Percentiles rank a stretch among this genome's conserved stretches.
phyloP scores from a whole-genome alignment of 2,329 filamentous ascomycete species.

The Colletotrichum coccodes region DNA sequence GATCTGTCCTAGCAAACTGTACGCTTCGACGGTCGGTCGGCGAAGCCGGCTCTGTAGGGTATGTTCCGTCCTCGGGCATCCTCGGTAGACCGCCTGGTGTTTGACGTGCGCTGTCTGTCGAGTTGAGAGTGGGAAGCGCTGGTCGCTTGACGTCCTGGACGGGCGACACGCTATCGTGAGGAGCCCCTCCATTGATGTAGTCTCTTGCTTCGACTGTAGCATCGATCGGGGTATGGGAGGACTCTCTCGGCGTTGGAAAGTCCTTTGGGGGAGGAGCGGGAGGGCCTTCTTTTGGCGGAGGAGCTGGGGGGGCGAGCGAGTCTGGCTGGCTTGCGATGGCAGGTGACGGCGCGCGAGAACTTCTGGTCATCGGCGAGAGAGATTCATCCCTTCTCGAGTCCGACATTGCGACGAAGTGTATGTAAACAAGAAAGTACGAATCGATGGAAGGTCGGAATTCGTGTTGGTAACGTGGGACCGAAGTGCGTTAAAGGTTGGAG shows the following conservation, averaged over 20 bases:
- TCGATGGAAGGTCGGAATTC: not conserved
- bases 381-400: slow-evolving; percentile 36
- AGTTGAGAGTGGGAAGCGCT: slow-evolving; percentile 26
- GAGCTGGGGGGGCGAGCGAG: slow-evolving; percentile 19
- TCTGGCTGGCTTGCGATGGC: slow-evolving; percentile 19
- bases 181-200: slow-evolving; percentile 48
- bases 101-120: slow-evolving; percentile 23
- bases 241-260: slow-evolving; percentile 24
- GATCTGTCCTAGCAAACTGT: slow-evolving; percentile 74
- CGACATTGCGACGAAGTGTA: slow-evolving; percentile 23
- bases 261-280: slow-evolving; percentile 26
- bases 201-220: slow-evolving; percentile 43
- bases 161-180: slow-evolving; percentile 44
- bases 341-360: slow-evolving; percentile 17
- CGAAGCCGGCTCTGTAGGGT: slow-evolving; percentile 42
- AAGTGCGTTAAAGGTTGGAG: not conserved
- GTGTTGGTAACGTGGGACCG: not conserved
- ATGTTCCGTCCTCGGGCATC: slow-evolving; percentile 34
- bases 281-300: slow-evolving; percentile 29
- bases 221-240: slow-evolving; percentile 34
- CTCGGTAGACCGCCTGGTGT: slow-evolving; percentile 16
- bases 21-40: slow-evolving; percentile 70
- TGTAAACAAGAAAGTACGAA: not conserved
- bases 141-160: slow-evolving; percentile 21
- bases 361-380: slow-evolving; percentile 37